Percentiles rank a stretch among this genome's conserved stretches.
phyloP scores from a whole-genome alignment of 148 eudicot genomes.

The Fallopia convolvulus region DNA sequence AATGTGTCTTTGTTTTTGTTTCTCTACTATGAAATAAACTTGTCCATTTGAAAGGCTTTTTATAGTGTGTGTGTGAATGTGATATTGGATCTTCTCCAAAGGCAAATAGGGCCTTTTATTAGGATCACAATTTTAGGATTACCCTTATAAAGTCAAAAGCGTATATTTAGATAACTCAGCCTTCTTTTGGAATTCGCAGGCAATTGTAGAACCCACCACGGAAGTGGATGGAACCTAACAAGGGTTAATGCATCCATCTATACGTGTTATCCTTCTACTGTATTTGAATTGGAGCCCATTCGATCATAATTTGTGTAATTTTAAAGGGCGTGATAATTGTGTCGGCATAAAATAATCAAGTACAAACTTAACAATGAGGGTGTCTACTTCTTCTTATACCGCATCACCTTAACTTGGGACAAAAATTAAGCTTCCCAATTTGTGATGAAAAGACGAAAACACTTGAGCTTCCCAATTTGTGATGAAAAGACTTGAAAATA shows the following conservation, averaged over 20 bases:
- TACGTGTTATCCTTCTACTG: too few species aligned
- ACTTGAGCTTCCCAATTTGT: too few species aligned
- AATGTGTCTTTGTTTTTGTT: too few species aligned
- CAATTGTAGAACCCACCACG: conserved; percentile 18
- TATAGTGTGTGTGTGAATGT: neutral
- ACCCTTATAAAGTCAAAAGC: neutral
- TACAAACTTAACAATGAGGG: too few species aligned
- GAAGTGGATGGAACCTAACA: conserved; percentile 15
- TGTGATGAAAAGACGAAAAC: too few species aligned
- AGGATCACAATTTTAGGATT: conserved; percentile 14
- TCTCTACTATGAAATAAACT: neutral
- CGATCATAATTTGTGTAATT: neutral
- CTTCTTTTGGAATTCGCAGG: conserved; percentile 11
- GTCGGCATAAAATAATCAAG: too few species aligned
- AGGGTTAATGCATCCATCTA: too few species aligned
- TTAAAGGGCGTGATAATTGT: neutral
- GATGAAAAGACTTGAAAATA: too few species aligned
- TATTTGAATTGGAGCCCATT: neutral
- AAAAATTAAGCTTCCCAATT: too few species aligned
- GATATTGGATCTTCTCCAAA: neutral
- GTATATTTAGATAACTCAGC: neutral
- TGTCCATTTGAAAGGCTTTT: neutral
- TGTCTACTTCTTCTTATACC: too few species aligned
- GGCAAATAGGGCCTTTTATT: neutral
- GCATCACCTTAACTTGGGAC: too few species aligned